These are phyloP conservation scores for Didymellaceae sp. DNA, from an alignment of 2,329 filamentous ascomycete species.

Conservation along the genomic window DNA sequence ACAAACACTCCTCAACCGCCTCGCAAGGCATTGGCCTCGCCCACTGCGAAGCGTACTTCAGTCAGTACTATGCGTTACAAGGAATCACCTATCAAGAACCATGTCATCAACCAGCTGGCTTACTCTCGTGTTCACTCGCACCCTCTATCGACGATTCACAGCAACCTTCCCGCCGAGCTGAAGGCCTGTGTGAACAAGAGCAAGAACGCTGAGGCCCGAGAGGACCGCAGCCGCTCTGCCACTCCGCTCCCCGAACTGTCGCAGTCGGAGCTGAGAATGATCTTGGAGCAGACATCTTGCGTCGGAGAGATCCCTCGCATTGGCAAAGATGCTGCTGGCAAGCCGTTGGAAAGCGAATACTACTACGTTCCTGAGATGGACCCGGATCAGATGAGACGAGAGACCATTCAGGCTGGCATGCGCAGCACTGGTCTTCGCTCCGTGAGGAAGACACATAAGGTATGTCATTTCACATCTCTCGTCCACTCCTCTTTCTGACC, in stretches of 20 bases:
- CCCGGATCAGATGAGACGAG: slow-evolving; percentile 75
- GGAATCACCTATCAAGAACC: slow-evolving; percentile 70
- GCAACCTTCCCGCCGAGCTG: slow-evolving; percentile 75
- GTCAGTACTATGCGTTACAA: slow-evolving; percentile 40
- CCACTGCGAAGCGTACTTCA: slow-evolving; percentile 40
- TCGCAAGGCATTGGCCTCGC: slow-evolving; percentile 36
- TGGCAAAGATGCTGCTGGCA: slow-evolving; percentile 95
- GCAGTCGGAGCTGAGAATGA: slow-evolving; percentile 64
- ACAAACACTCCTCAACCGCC: slow-evolving; percentile 38
- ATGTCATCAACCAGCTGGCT: slow-evolving; percentile 92
- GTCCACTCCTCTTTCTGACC: slow-evolving; percentile 16
- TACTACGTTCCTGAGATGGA: slow-evolving; percentile 94
- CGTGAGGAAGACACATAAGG: slow-evolving; percentile 97
- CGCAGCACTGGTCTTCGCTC: slow-evolving; percentile 87
- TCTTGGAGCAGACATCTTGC: slow-evolving; percentile 77
- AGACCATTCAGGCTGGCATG: slow-evolving; percentile 83
- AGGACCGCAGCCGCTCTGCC: slow-evolving; percentile 25
- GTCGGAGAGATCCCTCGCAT: slow-evolving; percentile 88
- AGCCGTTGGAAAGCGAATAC: slow-evolving; percentile 92
- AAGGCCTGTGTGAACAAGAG: slow-evolving; percentile 44
- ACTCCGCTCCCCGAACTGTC: slow-evolving; percentile 39
- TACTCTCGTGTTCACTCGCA: slow-evolving; percentile 92
- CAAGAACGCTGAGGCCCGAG: slow-evolving; percentile 26
- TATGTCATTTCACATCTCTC: slow-evolving; percentile 53
- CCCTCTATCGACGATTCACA: slow-evolving; percentile 86